These are phyloP conservation scores for Candida schatavii DNA, from an alignment of 805 yeast species.

Conservation along the genomic window DNA sequence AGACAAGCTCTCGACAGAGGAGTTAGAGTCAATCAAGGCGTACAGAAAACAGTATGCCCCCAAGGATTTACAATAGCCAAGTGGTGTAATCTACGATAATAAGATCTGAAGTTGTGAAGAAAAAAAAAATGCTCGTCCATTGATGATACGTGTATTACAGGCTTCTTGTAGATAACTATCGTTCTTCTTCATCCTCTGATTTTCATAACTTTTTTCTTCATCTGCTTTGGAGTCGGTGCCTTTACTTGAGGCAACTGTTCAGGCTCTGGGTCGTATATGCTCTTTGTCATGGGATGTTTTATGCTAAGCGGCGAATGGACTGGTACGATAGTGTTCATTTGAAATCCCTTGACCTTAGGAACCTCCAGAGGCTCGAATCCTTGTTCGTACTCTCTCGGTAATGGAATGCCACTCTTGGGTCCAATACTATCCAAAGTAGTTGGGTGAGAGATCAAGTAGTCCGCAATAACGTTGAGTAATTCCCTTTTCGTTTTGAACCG, in stretches of 20 bases:
- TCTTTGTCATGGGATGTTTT: slow-evolving; percentile 80
- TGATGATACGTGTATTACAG: too few relatives aligned
- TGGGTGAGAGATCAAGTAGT: slow-evolving; percentile 62
- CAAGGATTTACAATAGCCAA: slow-evolving; percentile 9
- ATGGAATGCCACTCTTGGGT: slow-evolving; percentile 50
- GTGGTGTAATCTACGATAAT: too few relatives aligned
- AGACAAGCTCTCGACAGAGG: slow-evolving; percentile 54
- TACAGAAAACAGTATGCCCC: slow-evolving; percentile 56
- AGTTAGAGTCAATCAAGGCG: slow-evolving; percentile 54
- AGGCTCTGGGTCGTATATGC: slow-evolving; percentile 57
- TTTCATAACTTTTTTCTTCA: slow-evolving; percentile 59
- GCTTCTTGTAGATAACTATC: too few relatives aligned
- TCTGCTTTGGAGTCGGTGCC: slow-evolving; percentile 35
- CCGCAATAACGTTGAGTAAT: slow-evolving; percentile 57
- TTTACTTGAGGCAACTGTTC: slow-evolving; percentile 30
- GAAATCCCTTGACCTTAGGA: slow-evolving; percentile 83
- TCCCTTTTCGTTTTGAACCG: slow-evolving; percentile 53
- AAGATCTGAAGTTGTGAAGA: too few relatives aligned
- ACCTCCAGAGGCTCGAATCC: slow-evolving; percentile 55
- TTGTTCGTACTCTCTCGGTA: slow-evolving; percentile 58
- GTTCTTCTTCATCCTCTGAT: slow-evolving; percentile 53
- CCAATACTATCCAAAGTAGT: slow-evolving; percentile 62
- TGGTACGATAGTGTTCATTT: slow-evolving; percentile 87
- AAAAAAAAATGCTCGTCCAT: too few relatives aligned
- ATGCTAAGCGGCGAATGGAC: slow-evolving; percentile 73